phyloP scores from a whole-genome alignment of 768 basidiomycete genomes.

The Ramaria sp. region DNA sequence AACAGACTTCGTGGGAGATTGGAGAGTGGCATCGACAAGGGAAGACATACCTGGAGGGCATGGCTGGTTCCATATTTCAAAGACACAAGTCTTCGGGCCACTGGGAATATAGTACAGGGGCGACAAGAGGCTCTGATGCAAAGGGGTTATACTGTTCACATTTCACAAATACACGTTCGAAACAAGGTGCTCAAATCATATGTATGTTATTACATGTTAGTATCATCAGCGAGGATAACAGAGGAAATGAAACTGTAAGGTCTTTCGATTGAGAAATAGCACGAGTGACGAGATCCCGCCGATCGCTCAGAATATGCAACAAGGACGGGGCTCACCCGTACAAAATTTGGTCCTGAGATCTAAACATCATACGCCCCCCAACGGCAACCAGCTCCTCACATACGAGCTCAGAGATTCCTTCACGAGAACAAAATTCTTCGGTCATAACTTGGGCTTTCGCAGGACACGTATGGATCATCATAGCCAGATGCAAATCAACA shows the following conservation, averaged over 20 bases:
- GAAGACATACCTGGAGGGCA: neutral
- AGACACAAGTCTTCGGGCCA: neutral
- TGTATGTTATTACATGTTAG: no score
- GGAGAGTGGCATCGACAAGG: neutral
- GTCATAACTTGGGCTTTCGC: neutral
- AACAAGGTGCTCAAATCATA: no score
- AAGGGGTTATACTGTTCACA: no score
- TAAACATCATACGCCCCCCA: neutral
- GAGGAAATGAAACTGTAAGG: no score
- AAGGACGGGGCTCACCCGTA: neutral
- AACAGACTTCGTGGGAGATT: conserved; percentile 2
- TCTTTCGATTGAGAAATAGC: no score
- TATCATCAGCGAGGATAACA: no score
- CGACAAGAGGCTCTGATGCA: no score
- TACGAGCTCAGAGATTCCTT: neutral
- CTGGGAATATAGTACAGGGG: no score
- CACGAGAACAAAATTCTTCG: neutral
- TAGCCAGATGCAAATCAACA: neutral
- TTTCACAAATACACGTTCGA: no score
- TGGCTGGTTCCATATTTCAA: conserved; percentile 2
- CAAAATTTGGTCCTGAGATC: neutral
- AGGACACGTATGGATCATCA: neutral
- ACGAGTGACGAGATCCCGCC: no score
- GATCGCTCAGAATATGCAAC: no score
- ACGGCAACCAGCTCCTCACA: neutral